Evolutionary conservation across 345 rosid genomes (phyloP), one percentile per base, ranked within the genome.

Genomic region (Salix purpurea): DNA sequence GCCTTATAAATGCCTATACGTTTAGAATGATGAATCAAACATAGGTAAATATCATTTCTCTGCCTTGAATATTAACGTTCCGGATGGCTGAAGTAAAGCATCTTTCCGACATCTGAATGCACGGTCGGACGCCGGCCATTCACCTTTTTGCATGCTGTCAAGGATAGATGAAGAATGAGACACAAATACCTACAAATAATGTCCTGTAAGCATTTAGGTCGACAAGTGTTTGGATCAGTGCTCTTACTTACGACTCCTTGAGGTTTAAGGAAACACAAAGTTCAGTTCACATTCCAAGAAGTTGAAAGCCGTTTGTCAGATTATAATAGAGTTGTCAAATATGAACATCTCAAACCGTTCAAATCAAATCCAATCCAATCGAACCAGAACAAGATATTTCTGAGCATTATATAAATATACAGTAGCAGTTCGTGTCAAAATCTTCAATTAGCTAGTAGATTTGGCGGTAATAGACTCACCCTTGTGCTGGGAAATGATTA

Each of bases 51-150:
- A 50, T 52, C 23, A 75, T 37, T 40, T n/a, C 2, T 5, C 60
- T 13, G 73, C 72, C 19, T 36, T 7, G 16, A 69, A 42, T 23
- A 10, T n/a, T 32, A 32, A 54, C 73, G 70, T 83, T 77, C 28
- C 83, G 76, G 67, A 18, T 61, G 28, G 7, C 7, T 23, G 77
- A 83, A 83, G 83, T 62, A 74, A 80, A 46, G 67, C 28, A 71
- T 72, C 65, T 80, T 64, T 3, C 15, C 5, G 71, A 50, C 28
- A 26, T 71, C 48, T 70, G 78, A 67, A 65, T 61, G 21, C 30
- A 24, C 18, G 14, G 40, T 21, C 23, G 6, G 24, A 30, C 28
- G 13, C 36, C 40, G 7, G 69, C 9, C 66, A 61, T 62, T 70
- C 76, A 66, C 37, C 58, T 61, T 73, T 50, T 79, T 70, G 26